phyloP scores from a whole-genome alignment of 2,329 filamentous ascomycete species.

The Aspergillus japonicus region DNA sequence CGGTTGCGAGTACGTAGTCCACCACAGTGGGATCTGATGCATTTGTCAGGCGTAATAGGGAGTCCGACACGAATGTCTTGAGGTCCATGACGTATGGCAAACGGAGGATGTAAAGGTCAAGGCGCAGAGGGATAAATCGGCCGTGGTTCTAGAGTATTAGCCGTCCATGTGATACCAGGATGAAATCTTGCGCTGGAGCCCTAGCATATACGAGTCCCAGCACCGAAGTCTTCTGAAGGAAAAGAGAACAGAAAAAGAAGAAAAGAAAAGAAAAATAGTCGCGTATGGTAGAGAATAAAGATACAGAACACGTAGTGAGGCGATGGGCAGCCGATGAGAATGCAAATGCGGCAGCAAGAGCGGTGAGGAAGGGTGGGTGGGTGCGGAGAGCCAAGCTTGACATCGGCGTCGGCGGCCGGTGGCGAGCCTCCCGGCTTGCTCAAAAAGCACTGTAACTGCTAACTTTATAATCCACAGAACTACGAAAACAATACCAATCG shows the following conservation, averaged over 20 bases:
- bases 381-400: constrained; percentile 1
- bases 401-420: neutral
- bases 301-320: neutral
- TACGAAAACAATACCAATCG: neutral
- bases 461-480: neutral
- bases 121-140: neutral
- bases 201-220: too few relatives aligned
- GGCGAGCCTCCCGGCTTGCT: neutral
- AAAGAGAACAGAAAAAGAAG: too few relatives aligned
- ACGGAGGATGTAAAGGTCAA: neutral
- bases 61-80: constrained; percentile 49
- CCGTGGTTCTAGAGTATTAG: neutral
- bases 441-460: neutral
- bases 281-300: neutral
- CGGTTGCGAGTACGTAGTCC: constrained; percentile 58
- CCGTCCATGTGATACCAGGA: neutral
- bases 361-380: neutral
- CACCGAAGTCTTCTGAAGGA: too few relatives aligned
- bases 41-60: constrained; percentile 54
- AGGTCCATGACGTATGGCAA: constrained; percentile 34
- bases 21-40: constrained; percentile 57
- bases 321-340: neutral
- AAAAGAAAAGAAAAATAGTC: neutral
- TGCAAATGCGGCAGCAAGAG: neutral
- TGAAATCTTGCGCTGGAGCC: neutral